Conservation (phyloP, 2,329 filamentous ascomycete species). For the Fusarium sp. region DNA sequence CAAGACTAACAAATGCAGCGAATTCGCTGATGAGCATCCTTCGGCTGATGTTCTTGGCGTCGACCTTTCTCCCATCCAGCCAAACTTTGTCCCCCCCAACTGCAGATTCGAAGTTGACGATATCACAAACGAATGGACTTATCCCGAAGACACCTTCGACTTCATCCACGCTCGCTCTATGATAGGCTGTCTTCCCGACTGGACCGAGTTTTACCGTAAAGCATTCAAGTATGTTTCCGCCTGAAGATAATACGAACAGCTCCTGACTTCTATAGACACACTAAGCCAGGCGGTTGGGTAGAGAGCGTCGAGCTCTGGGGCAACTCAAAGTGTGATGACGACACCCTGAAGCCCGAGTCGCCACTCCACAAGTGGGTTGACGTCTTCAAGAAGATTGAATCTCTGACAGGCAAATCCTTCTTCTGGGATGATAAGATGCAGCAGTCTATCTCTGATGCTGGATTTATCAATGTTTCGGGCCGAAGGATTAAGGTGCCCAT, state of each 20-base stretch:
- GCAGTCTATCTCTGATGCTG: constrained; percentile 29
- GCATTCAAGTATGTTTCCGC: constrained; percentile 52
- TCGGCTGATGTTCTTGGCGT: constrained; percentile 60
- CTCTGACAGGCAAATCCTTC: constrained; percentile 14
- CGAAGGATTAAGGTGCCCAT: constrained; percentile 33
- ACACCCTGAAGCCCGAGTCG: constrained; percentile 18
- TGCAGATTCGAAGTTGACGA: constrained; percentile 73
- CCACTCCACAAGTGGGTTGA: constrained; percentile 16
- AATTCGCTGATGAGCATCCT: constrained; percentile 53
- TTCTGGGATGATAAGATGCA: constrained; percentile 22
- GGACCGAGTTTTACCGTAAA: constrained; percentile 58
- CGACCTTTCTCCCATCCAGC: constrained; percentile 68
- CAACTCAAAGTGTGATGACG: constrained; percentile 39
- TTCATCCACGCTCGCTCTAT: constrained; percentile 67
- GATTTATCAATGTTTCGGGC: constrained; percentile 29
- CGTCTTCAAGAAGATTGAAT: constrained; percentile 9
- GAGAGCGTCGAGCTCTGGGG: constrained; percentile 36
- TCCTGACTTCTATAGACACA: not conserved
- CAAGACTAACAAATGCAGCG: constrained; percentile 17
- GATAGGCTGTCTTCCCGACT: constrained; percentile 63
- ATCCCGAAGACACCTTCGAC: constrained; percentile 59
- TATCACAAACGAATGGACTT: constrained; percentile 61
- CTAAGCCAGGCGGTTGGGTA: constrained; percentile 31
- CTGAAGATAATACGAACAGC: constrained; percentile 40
- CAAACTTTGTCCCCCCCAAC: constrained; percentile 66